Evolutionary conservation across 495 filamentous ascomycete genomes (phyloP), one percentile per base, ranked within the genome.

Genomic region (Podospora tetraspora): DNA sequence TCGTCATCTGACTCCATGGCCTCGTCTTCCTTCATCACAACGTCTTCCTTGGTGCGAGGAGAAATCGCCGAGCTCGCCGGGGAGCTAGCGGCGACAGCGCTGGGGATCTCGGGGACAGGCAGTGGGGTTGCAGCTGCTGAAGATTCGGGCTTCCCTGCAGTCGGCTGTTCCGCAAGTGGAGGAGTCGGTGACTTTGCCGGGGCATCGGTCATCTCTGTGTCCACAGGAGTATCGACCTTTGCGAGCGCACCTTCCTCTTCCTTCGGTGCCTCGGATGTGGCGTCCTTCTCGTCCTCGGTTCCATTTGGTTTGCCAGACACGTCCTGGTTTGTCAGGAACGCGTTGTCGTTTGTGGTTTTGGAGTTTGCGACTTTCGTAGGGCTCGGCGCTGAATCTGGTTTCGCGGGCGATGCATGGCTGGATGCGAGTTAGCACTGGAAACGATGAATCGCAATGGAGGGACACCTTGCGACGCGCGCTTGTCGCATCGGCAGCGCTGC

Each of bases 161-260:
- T 6, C 9, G 32, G 24, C n/a, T 59, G 43, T 6, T 66, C 7
- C 27, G n/a, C 25, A 21, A 21, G 29, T 2, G 24, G 52, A n/a
- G 57, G 52, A 59, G 64, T 59, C 25, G 64, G 64, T 23, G 60
- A 59, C 13, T 61, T 67, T 22, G 64, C 30, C n/a, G 74, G 72
- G 63, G 72, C 76, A 69, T 80, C 76, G 1, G 73, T 62, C 76
- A 79, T 59, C 23, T 77, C 67, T 67, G 71, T 24, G 65, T 70
- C 66, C 57, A 37, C 25, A 32, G 71, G 4, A 63, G 57, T 12
- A 62, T 70, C 66, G 16, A 8, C 71, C 64, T 32, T 74, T 68
- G 7, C 68, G 19, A 9, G 43, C 43, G 19, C 16, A 52, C n/a
- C 43, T n/a, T 32, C 58, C 37, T 58, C 65, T 11, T 71, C 69